Base-by-base conservation (phyloP, 2,329 filamentous ascomycete species). In the Diplodia corticola region DNA sequence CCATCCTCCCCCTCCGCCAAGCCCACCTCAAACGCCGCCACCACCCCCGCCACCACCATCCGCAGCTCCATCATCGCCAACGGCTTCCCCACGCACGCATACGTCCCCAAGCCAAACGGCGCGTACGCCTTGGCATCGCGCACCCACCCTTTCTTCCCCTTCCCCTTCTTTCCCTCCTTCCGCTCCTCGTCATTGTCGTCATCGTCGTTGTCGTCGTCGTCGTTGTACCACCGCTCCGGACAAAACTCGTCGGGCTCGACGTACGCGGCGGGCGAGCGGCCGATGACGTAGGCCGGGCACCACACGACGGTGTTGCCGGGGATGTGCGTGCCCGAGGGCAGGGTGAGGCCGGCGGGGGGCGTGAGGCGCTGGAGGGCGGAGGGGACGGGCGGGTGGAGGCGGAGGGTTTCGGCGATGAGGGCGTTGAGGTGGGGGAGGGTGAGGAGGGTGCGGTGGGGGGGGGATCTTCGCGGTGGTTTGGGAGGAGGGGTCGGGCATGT, bases 11-110 rank as follows among this genome's bases (percentile, higher is more conserved):
- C 63, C 37, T 20, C 13, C 1, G 63, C 63, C 12, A 65, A 50
- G 20, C 26, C 17, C 67, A 90, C 69, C 68, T 90, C 88, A 68
- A 88, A 91, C 70, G 86, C 68, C 69, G 81, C 90, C 67, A 91
- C 72, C 22, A 87, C 80, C 15, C 88, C 77, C 37, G 88, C 88
- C 64, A 91, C 75, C 2, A 87, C 85, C 5, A 86, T 84, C 44
- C 64, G n/a, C 22, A 66, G 15, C 48, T 66, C 64, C 64, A 66
- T 66, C 44, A 66, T 2, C 54, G 64, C 64, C 17, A 66, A 10
- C 46, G 44, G 54, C 46, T 49, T 22, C 0, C 64, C 64, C 1
- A 55, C 28, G n/a, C 64, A 66, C 12, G 37, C 50, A 12, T 51
- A 66, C 12, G 48, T 33, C 1, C 64, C 64, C 1, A 22, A 2